A percentile compares a stretch with the other conserved stretches of the same genome.
phyloP scores from a whole-genome alignment of 768 basidiomycete genomes.

The Boletus fagicola region DNA sequence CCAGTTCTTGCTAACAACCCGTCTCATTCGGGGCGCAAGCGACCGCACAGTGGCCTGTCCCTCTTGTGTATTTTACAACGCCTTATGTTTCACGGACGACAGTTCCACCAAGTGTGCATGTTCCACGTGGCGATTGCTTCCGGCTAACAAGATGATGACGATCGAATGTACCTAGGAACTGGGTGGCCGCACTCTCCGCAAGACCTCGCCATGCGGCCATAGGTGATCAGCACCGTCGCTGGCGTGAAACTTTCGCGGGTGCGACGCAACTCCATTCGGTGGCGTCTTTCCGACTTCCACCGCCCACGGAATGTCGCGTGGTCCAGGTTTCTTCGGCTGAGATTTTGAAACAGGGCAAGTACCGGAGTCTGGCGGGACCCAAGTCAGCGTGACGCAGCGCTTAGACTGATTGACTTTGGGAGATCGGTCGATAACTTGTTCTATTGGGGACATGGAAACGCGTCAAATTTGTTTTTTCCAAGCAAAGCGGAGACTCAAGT shows the following conservation, averaged over 20 bases:
- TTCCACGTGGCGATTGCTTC: conserved; percentile 16
- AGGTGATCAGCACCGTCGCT: background rate
- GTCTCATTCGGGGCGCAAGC: background rate
- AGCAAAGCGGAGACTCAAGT: background rate
- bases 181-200: background rate
- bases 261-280: conserved; percentile 7
- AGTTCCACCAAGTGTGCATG: conserved; percentile 8
- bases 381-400: conserved; percentile 20
- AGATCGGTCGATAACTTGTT: conserved; percentile 12
- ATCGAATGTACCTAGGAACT: background rate
- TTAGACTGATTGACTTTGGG: conserved; percentile 26
- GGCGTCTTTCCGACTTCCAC: conserved; percentile 9
- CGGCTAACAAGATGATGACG: background rate
- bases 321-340: conserved; percentile 4
- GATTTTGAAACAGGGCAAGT: conserved; percentile 26
- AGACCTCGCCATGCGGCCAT: background rate
- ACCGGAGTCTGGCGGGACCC: conserved; percentile 6
- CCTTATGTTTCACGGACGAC: conserved; percentile 13
- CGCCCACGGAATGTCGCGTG: conserved; percentile 19
- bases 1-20: background rate
- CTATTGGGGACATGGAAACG: conserved; percentile 18
- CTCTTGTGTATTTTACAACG: background rate
- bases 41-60: background rate
- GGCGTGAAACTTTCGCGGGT: conserved; percentile 27
- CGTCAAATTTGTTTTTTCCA: conserved; percentile 19